Conservation (phyloP, 108 stramenopile genomes). For the Nitzschia sp. region DNA sequence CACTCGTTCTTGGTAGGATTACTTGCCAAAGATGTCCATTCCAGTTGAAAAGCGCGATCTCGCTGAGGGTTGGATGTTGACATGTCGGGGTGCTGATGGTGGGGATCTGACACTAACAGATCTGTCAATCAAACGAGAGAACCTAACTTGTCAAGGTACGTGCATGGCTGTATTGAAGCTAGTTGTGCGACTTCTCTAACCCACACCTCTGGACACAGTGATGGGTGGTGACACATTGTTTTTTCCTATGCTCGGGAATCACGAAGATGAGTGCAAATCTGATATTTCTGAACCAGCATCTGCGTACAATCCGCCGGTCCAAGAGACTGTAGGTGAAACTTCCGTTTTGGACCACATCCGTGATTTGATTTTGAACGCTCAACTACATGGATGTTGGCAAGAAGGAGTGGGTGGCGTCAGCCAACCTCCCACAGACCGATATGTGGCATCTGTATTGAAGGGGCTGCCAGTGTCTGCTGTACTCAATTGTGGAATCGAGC, state of each 20-base stretch:
- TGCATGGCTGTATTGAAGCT: not conserved
- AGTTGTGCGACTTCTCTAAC: not conserved
- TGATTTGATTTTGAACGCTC: conserved; percentile 69
- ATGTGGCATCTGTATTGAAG: conserved; percentile 47
- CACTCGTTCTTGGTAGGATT: conserved; percentile 41
- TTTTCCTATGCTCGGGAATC: conserved; percentile 47
- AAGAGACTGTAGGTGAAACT: conserved; percentile 30
- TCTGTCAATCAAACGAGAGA: conserved; percentile 69
- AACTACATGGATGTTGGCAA: conserved; percentile 69
- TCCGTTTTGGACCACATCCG: conserved; percentile 75
- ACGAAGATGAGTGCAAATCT: conserved; percentile 30
- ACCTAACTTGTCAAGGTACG: conserved; percentile 64
- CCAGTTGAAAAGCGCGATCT: conserved; percentile 82
- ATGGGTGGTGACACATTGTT: conserved; percentile 72
- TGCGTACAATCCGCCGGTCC: not conserved
- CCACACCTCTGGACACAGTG: conserved; percentile 2
- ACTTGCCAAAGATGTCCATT: conserved; percentile 85
- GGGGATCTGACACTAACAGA: conserved; percentile 80
- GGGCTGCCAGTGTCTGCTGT: conserved; percentile 71
- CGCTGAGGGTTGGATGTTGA: conserved; percentile 81
- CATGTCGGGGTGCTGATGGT: conserved; percentile 75
- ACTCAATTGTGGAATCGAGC: conserved; percentile 74
- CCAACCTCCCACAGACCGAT: conserved; percentile 46
- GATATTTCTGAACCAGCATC: conserved; percentile 11
- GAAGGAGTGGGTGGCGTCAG: conserved; percentile 65